Base-by-base conservation (phyloP, 2,329 filamentous ascomycete genomes). In the Aspergillus japonicus region DNA sequence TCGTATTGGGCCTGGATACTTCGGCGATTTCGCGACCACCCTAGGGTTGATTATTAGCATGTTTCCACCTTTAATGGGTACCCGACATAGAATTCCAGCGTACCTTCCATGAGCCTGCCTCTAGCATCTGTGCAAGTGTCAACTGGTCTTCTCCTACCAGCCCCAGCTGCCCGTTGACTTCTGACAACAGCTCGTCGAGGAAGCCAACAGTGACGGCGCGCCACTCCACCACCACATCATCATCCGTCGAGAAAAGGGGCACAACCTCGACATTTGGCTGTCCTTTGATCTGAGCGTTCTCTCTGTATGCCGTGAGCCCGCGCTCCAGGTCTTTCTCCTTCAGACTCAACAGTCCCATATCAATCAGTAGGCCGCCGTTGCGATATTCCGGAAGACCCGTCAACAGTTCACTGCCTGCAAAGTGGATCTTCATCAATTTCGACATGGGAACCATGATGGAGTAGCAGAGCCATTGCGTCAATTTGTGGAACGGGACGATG, bases 51-150 rank as follows among this genome's bases (percentile, higher is more conserved):
- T 57, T 55, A 63, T 72, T 71, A 70, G 71, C 44, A 35, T 55
- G 35, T 29, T 29, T 29, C 10, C 26, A 21, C 7, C 26, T 5
- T 29, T 1, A 8, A 3, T 29, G 7, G 7, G 26, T 29, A 29
- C 10, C 7, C 7, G 7, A 29, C 26, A 29, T 29, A 1, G 26
- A 29, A 8, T 29, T 29, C 26, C 26, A 29, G 29, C 85, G 78
- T 76, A 95, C 93, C 90, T 98, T 98, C 94, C 95, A 99, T 72
- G 91, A 96, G 54, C 95, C 95, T 14, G 94, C 95, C 77, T 98
- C 95, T 19, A 99, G 82, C 80, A 99, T 87, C 75, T 99, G 95
- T 5, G 93, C 87, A 66, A 98, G 77, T 47, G 82, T 90, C 73
- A 99, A 78, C 67, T 83, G 82, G 66, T 94, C 87, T 42, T 85